Evolutionary conservation across 2,329 filamentous ascomycete genomes (phyloP).

Genomic region (Colletotrichum godetiae): DNA sequence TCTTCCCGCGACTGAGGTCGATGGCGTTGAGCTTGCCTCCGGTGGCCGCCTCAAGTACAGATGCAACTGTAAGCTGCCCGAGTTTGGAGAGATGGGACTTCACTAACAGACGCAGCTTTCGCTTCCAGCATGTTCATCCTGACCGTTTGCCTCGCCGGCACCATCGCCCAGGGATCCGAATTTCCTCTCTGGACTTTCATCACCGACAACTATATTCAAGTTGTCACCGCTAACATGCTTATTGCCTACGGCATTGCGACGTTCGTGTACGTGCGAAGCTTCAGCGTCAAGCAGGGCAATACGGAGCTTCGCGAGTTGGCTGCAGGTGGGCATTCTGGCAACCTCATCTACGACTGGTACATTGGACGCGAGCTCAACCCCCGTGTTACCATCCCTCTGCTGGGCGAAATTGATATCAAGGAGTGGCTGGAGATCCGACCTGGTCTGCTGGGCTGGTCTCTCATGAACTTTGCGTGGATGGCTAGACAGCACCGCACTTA

Average conservation of each 20-base stretch:
- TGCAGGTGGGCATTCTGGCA: conserved; percentile 83
- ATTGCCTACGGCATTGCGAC: conserved; percentile 79
- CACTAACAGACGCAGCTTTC: conserved; percentile 67
- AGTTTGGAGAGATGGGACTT: background rate
- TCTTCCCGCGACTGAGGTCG: conserved; percentile 77
- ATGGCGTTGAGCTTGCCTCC: conserved; percentile 76
- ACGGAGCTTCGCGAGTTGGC: conserved; percentile 81
- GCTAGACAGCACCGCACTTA: conserved; percentile 89
- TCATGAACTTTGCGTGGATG: conserved; percentile 86
- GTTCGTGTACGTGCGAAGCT: conserved; percentile 86
- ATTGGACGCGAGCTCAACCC: conserved; percentile 97
- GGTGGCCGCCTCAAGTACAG: conserved; percentile 85
- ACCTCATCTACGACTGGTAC: conserved; percentile 91
- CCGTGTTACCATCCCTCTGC: conserved; percentile 79
- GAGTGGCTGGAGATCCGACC: conserved; percentile 91
- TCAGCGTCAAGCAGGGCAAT: conserved; percentile 82
- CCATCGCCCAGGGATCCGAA: conserved; percentile 79
- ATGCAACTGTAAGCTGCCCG: conserved; percentile 71
- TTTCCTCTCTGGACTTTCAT: conserved; percentile 95
- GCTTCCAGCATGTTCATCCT: conserved; percentile 80
- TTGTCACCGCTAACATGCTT: conserved; percentile 85
- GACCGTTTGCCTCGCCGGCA: conserved; percentile 78
- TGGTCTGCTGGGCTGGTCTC: conserved; percentile 88
- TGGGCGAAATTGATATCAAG: conserved; percentile 92
- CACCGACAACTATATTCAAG: conserved; percentile 87